phyloP scores from a whole-genome alignment of 1,139 yeast genomes.

The Yamadazyma sp. region DNA sequence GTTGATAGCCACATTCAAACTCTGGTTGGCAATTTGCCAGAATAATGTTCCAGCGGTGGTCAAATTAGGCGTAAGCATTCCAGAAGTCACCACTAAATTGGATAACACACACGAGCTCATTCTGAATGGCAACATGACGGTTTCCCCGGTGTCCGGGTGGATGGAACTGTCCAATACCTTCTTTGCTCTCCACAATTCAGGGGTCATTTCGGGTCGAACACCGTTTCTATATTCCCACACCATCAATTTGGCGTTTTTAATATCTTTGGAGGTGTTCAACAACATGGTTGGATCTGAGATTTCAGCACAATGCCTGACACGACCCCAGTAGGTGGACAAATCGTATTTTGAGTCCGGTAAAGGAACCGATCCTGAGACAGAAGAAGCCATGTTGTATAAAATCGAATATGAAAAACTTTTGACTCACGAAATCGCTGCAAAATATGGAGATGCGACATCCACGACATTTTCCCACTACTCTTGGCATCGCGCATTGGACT shows the following conservation, averaged over 20 bases:
- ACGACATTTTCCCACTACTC: too few relatives aligned
- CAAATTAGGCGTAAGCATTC: slow-evolving; percentile 93
- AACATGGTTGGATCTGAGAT: slow-evolving; percentile 92
- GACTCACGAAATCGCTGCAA: not conserved
- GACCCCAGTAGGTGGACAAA: slow-evolving; percentile 80
- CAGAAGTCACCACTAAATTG: slow-evolving; percentile 91
- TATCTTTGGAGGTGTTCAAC: slow-evolving; percentile 63
- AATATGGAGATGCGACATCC: not conserved
- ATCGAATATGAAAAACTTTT: not conserved
- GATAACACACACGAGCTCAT: slow-evolving; percentile 96
- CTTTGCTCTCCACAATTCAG: slow-evolving; percentile 89
- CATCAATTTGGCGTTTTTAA: slow-evolving; percentile 61
- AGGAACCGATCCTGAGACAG: slow-evolving; percentile 76
- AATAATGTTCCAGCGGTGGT: slow-evolving; percentile 88
- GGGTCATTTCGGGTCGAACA: slow-evolving; percentile 58
- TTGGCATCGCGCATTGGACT: not conserved
- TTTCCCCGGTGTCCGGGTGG: slow-evolving; percentile 95
- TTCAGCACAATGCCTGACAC: slow-evolving; percentile 91
- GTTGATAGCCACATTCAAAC: slow-evolving; percentile 93
- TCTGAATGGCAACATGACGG: slow-evolving; percentile 88
- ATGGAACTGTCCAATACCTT: slow-evolving; percentile 80
- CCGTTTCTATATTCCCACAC: slow-evolving; percentile 78
- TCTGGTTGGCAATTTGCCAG: slow-evolving; percentile 98
- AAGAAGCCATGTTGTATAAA: slow-evolving; percentile 65
- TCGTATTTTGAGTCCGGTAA: slow-evolving; percentile 81